Evolutionary conservation across 2,329 filamentous ascomycete genomes (phyloP), one percentile per base, ranked within the genome.

Genomic region (Metarhizium album): DNA sequence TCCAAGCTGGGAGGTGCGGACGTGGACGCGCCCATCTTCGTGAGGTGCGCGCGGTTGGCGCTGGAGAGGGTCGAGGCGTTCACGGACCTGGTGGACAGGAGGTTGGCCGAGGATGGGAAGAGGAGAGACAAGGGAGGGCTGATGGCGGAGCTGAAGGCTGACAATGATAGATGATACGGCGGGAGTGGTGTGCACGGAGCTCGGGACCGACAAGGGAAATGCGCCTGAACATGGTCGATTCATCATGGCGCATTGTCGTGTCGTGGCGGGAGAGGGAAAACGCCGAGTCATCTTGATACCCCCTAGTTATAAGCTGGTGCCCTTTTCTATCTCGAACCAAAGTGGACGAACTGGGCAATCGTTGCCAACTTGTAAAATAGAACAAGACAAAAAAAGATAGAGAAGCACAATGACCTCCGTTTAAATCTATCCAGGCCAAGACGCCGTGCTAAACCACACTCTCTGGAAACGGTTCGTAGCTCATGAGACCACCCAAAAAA

Each of bases 1-100:
- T 84, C 90, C 29, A 98, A 98, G 72, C 80, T 93, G 52, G 90
- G 91, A 23, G 93, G 93, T 24, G 77, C 80, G 20, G 79, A 90
- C 1, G 79, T 95, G 13, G 87, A 96, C 64, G 90, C 90, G 2
- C 72, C 90, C 53, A 74, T 79, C 33, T 70, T 97, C 58, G 72
- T 98, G 57, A 80, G 83, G 59, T 95, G 87, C 68, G 83, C 86
- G 2, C 82, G 78, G 50, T 70, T 84, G 52, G 90, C 90, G 11
- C 67, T 91, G 64, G 75, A 78, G 54, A 94, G 90, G 69, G 87
- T 87, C 20, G 89, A 88, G 71, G 83, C 88, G 59, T 76, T 96
- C 58, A 86, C 86, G 55, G 77, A 79, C 20, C 70, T 89, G 58
- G 78, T 98, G 52, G 83, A 89, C 62, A 71, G 74, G 60, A 84